A percentile compares a stretch with the other conserved stretches of the same genome.
phyloP scores from a whole-genome alignment of 2,329 filamentous ascomycete species.

The Apiospora marii region DNA sequence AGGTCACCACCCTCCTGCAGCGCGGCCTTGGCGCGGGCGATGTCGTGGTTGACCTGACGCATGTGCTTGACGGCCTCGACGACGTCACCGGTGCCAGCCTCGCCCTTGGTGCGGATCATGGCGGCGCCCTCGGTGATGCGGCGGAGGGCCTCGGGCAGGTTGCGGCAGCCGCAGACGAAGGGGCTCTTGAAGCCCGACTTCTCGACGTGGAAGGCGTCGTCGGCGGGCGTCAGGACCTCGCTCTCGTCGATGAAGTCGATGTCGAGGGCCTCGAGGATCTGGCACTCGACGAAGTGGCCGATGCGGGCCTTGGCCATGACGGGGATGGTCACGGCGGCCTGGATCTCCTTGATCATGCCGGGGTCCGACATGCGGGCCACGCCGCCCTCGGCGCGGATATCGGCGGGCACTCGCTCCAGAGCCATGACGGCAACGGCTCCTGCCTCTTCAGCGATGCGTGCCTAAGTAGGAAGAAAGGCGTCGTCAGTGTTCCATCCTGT shows the following conservation, averaged over 20 bases:
- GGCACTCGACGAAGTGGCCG: conserved; percentile 97
- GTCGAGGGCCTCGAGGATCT: conserved; percentile 93
- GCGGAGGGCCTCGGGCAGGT: conserved; percentile 90
- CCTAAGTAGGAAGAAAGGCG: conserved; percentile 70
- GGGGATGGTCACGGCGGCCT: conserved; percentile 92
- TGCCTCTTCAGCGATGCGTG: conserved; percentile 96
- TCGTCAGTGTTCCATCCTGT: not conserved
- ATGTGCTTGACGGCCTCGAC: conserved; percentile 97
- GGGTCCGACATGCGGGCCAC: conserved; percentile 98
- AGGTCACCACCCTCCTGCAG: conserved; percentile 62
- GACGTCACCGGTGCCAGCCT: conserved; percentile 96
- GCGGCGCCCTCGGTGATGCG: conserved; percentile 92
- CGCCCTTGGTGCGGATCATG: conserved; percentile 99
- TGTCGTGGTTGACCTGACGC: conserved; percentile 86
- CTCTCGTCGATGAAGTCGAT: conserved; percentile 99
- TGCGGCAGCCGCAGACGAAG: conserved; percentile 96
- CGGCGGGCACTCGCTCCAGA: conserved; percentile 94
- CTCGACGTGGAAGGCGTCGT: conserved; percentile 89
- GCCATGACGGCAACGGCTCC: conserved; percentile 98
- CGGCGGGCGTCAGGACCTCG: conserved; percentile 95
- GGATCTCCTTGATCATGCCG: conserved; percentile 92
- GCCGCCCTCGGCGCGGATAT: conserved; percentile 91
- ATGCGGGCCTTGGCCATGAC: conserved; percentile 99
- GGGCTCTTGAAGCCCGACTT: conserved; percentile 84
- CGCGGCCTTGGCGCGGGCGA: conserved; percentile 80